Evolutionary conservation across 768 basidiomycete species (phyloP), one percentile per base, ranked within the genome.

Genomic region (Gymnopilus junonius): DNA sequence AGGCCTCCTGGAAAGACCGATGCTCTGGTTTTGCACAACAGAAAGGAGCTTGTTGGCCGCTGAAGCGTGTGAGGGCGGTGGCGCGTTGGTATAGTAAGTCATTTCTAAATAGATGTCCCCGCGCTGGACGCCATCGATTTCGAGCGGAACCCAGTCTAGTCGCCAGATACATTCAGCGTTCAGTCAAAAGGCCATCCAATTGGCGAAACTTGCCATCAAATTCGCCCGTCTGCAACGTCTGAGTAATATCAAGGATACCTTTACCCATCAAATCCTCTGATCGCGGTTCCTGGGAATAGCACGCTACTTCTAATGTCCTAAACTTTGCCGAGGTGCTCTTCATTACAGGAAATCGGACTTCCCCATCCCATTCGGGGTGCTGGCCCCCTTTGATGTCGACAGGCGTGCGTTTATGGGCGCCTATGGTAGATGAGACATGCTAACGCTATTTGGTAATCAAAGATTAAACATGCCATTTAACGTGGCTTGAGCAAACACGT

Each of bases 61-160:
- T 29, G 68, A n/a, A 34, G 62, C 51, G 39, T 32, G 29, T 75
- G 62, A 69, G 67, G 87, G 76, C n/a, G 83, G 79, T 8, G 88
- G 86, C 3, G 82, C 84, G 58, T 90, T 87, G 3, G 94, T 85
- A 75, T 87, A 98, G 79, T 88, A 98, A 1, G 96, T 98, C 87
- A 97, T 91, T 74, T 98, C 96, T 15, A 97, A 82, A 72, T 93
- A 97, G 10, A 97, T 66, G 58, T 97, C 93, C 6, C 96, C 96
- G 23, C 92, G 87, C 56, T 87, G 80, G 8, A 86, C 83, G 2
- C 87, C 88, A 50, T 75, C 69, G 37, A 76, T 63, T 34, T 74
- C 69, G 17, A 79, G 66, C 34, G 69, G 65, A 2, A 81, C 73
- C 78, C 79, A 80, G 48, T 80, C 76, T 77, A n/a, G 10, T 29